Conservation (phyloP, 352 stramenopile species). For the Thalassiosira mediterranea region DNA sequence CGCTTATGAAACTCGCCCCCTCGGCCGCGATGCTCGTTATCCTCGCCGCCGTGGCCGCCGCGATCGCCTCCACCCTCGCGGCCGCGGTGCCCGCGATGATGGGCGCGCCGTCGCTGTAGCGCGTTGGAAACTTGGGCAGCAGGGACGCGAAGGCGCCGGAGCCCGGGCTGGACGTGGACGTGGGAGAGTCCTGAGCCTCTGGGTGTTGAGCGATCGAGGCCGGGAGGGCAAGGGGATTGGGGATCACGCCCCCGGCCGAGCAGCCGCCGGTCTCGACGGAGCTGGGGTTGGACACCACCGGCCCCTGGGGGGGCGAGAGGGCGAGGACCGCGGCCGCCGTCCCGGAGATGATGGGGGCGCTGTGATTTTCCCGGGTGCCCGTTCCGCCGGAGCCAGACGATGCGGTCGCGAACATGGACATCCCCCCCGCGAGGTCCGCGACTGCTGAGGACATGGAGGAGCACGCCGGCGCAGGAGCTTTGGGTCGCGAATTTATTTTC, state of each 20-base stretch:
- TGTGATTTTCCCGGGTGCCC: neutral
- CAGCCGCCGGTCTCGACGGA: neutral
- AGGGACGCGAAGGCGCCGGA: no score
- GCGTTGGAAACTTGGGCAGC: conserved; percentile 3
- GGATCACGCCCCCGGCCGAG: neutral
- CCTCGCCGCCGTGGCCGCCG: conserved; percentile 37
- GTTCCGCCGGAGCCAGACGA: neutral
- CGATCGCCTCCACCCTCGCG: conserved; percentile 46
- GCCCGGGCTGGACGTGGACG: neutral
- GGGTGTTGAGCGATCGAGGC: neutral
- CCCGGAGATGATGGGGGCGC: conserved; percentile 49
- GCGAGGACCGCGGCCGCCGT: conserved; percentile 44
- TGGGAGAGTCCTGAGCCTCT: neutral
- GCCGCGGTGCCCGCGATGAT: conserved; percentile 60
- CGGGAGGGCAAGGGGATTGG: conserved; percentile 1
- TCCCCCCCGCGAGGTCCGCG: conserved; percentile 28
- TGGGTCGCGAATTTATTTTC: no score
- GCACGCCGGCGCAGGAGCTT: neutral
- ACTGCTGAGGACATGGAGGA: conserved; percentile 38
- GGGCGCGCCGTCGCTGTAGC: conserved; percentile 50
- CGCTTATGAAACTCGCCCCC: neutral
- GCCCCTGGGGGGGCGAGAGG: conserved; percentile 10
- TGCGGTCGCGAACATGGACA: conserved; percentile 15
- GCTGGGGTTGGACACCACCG: conserved; percentile 20
- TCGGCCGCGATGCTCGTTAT: conserved; percentile 2